Conservation (phyloP, 2,329 filamentous ascomycete genomes). For the Monilinia fructicola region DNA sequence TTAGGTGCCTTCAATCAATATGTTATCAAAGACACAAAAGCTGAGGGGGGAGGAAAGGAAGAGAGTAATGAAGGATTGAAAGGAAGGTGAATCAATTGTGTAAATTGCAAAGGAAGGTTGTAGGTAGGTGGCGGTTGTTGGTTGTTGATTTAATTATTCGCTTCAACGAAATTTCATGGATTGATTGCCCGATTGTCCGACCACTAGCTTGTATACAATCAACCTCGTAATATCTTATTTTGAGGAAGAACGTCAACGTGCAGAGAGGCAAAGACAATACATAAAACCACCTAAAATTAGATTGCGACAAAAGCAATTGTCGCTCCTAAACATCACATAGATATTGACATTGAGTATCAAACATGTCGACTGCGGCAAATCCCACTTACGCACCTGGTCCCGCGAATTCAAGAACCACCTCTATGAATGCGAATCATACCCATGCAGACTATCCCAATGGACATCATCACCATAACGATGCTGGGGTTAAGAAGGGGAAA, state of each 20-base stretch:
- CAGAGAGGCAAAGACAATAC: constrained; percentile 18
- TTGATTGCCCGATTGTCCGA: constrained; percentile 23
- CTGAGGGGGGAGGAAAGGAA: background rate
- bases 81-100: constrained; percentile 4
- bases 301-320: constrained; percentile 21
- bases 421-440: constrained; percentile 32
- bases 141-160: constrained; percentile 16
- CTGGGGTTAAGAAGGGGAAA: constrained; percentile 73
- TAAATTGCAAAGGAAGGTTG: constrained; percentile 7
- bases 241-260: constrained; percentile 20
- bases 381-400: constrained; percentile 44
- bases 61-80: constrained; percentile 6
- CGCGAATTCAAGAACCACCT: constrained; percentile 37
- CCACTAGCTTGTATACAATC: constrained; percentile 22
- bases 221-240: constrained; percentile 25
- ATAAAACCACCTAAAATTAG: constrained; percentile 15
- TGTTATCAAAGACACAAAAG: constrained; percentile 12
- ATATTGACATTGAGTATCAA: background rate
- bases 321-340: constrained; percentile 23
- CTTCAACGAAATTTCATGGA: constrained; percentile 23
- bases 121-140: background rate
- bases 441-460: constrained; percentile 40
- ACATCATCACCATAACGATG: constrained; percentile 46
- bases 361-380: constrained; percentile 41
- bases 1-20: constrained; percentile 21